These are phyloP conservation scores for Eucalyptus lansdowneana DNA, from an alignment of 345 rosid species.

Conservation along the genomic window DNA sequence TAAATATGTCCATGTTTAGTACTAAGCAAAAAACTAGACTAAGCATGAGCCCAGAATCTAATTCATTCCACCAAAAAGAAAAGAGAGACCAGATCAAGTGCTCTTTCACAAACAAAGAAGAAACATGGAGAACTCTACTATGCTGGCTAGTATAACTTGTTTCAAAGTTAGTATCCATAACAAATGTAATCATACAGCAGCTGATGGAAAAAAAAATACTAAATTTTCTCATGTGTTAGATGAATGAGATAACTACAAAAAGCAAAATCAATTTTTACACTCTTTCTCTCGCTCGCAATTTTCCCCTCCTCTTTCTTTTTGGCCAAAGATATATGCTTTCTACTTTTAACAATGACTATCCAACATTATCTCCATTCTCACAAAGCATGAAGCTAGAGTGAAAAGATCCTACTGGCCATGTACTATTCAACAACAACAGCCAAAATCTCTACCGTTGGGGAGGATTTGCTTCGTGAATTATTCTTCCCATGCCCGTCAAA, in stretches of 20 bases:
- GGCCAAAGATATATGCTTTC: not conserved
- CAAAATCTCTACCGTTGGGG: not conserved
- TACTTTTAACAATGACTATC: not conserved
- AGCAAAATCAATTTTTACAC: not conserved
- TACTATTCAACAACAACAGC: not conserved
- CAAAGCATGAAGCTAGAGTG: not conserved
- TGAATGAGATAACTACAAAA: too few species aligned
- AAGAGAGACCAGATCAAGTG: not conserved
- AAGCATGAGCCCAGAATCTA: not conserved
- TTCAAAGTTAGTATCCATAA: not conserved
- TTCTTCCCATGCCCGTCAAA: not conserved
- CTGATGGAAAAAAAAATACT: too few species aligned
- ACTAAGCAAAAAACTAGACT: fast-evolving
- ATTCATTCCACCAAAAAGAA: not conserved
- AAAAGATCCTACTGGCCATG: not conserved
- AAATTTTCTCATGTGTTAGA: fast-evolving
- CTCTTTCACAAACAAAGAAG: not conserved
- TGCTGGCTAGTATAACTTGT: not conserved
- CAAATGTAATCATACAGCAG: too few species aligned
- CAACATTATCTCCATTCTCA: not conserved
- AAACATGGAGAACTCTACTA: not conserved
- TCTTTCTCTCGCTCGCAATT: not conserved
- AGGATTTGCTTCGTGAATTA: not conserved
- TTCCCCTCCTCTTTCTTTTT: not conserved
- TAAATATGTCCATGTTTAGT: too few species aligned